Base-by-base conservation (phyloP, 352 stramenopile species). In the Pythium oligandrum region DNA sequence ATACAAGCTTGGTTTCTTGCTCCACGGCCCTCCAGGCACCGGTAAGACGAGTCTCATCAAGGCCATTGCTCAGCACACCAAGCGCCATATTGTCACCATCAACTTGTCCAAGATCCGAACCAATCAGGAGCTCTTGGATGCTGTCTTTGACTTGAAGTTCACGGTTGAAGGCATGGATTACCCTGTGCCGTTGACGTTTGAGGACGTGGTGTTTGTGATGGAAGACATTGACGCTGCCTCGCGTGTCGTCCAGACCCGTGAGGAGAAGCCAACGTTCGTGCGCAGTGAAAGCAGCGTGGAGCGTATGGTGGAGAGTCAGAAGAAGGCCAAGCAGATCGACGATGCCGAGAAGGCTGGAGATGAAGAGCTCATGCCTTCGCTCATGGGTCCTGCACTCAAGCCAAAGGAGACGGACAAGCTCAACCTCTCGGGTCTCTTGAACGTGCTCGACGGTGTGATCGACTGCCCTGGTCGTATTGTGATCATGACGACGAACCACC, bases 401-500 rank as follows among this genome's bases (percentile, higher is more conserved):
- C 62, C 63, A 38, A 68, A 73, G 33, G 49, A 58, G n/a, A 65
- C 66, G 40, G 64, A 86, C 63, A 79, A 90, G 69, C 68, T 97
- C 17, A 94, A 83, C 44, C 64, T 97, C 5, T 73, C 78, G 10
- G 87, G 88, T 0, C 62, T 98, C 39, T 59, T 97, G 0, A 96
- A 98, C 48, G 87, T 95, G 2, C 64, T 98, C 4, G 92, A 98
- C 61, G 92, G 90, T 3, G 80, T 97, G 5, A 88, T 96, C 26
- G 88, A 97, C 57, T 89, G 71, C 17, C 83, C 85, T 17, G 88
- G 82, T 0, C 79, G 88, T 44, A 97, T 98, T 53, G 71, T 97
- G 1, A 90, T 98, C 65, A 96, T 97, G 81, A 96, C 92, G 7
- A 95, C 86, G 11, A 98, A 98, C 66, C 85, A 97, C 60, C 92